Percentiles rank a stretch among this genome's conserved stretches.
These are phyloP conservation scores for Paraconiothyrium sp. DNA, from an alignment of 2,329 filamentous ascomycete genomes.

Conservation along the genomic window DNA sequence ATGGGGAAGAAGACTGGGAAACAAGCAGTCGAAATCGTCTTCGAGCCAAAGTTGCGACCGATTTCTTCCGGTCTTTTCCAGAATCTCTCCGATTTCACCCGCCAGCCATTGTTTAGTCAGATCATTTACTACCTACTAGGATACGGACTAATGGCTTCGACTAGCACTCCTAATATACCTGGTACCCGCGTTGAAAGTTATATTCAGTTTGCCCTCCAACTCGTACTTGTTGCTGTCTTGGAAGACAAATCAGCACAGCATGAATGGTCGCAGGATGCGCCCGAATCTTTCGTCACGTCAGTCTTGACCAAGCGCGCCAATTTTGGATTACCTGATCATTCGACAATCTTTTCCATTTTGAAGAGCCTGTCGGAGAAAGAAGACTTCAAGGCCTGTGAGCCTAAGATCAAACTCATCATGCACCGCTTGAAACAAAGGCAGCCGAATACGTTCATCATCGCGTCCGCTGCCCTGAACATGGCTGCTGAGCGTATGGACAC, in stretches of 20 bases:
- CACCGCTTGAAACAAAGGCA: slow-evolving; percentile 86
- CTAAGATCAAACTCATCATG: slow-evolving; percentile 85
- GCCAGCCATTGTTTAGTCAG: slow-evolving; percentile 86
- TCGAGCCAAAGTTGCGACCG: slow-evolving; percentile 82
- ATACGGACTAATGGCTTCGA: slow-evolving; percentile 77
- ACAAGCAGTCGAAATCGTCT: slow-evolving; percentile 82
- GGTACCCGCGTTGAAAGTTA: slow-evolving; percentile 88
- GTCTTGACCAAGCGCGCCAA: slow-evolving; percentile 72
- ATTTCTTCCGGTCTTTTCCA: slow-evolving; percentile 82
- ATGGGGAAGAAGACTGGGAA: slow-evolving; percentile 89
- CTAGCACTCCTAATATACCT: slow-evolving; percentile 77
- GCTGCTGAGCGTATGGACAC: slow-evolving; percentile 82
- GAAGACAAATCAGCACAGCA: slow-evolving; percentile 73
- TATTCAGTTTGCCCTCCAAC: slow-evolving; percentile 87
- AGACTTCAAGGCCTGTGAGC: slow-evolving; percentile 81
- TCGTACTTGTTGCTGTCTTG: slow-evolving; percentile 83
- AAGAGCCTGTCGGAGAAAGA: slow-evolving; percentile 69
- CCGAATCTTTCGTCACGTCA: slow-evolving; percentile 75
- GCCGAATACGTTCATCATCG: slow-evolving; percentile 75
- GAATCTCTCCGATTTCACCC: slow-evolving; percentile 79
- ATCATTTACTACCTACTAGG: slow-evolving; percentile 88
- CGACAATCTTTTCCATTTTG: slow-evolving; percentile 63
- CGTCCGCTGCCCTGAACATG: slow-evolving; percentile 68
- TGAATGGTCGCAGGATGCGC: slow-evolving; percentile 53
- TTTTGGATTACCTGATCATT: slow-evolving; percentile 38